Conservation (phyloP, 306 rosid species). For the Echinosophora koreensis region DNA sequence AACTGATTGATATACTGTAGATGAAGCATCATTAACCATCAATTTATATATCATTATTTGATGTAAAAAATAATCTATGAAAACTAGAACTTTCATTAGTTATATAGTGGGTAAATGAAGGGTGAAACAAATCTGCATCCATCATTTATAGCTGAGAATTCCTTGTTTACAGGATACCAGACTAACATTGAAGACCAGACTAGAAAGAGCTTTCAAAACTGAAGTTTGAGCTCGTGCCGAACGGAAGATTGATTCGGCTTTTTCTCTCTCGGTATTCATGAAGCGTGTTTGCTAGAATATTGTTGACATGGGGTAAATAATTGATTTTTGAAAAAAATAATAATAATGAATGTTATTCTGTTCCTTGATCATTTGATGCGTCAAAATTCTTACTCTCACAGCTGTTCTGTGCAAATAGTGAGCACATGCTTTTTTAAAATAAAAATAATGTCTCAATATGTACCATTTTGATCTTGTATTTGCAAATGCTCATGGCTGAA, state of each 20-base stretch:
- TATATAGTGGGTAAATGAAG: not conserved
- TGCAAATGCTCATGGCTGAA: not conserved
- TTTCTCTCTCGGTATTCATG: no score
- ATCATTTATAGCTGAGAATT: not conserved
- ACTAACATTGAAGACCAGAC: slow-evolving; percentile 46
- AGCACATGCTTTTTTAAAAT: not conserved
- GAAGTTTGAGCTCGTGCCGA: slow-evolving; percentile 42
- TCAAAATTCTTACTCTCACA: not conserved
- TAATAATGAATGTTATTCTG: not conserved
- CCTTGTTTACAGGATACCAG: slow-evolving; percentile 53
- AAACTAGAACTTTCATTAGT: no score
- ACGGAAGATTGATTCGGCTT: no score
- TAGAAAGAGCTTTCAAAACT: slow-evolving; percentile 53
- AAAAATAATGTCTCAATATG: not conserved
- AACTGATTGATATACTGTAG: not conserved
- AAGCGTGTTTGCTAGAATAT: not conserved
- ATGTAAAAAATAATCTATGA: not conserved
- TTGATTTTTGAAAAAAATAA: no score
- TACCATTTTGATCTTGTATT: slow-evolving; percentile 5
- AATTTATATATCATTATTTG: no score
- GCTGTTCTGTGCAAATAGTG: slow-evolving; percentile 11
- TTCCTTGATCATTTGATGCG: not conserved
- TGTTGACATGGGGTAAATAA: not conserved
- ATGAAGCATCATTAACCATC: no score
- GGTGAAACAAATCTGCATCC: not conserved